These are phyloP conservation scores for Medakamo hakoo DNA, from an alignment of 139 green algal genomes.

Conservation along the genomic window DNA sequence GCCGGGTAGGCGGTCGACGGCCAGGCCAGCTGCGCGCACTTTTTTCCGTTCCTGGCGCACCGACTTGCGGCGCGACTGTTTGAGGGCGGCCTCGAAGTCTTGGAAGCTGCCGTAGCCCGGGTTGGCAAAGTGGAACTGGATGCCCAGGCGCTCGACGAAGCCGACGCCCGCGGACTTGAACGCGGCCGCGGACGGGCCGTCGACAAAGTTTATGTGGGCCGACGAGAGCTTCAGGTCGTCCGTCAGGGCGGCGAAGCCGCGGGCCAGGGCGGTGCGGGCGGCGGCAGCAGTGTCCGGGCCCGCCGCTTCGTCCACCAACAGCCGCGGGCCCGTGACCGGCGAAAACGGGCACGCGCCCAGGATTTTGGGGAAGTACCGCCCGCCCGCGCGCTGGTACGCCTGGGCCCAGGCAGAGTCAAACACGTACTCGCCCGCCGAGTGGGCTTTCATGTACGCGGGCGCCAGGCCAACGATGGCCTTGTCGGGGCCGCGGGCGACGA, in stretches of 20 bases:
- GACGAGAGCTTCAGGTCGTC: constrained; percentile 29
- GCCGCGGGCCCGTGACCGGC: constrained; percentile 45
- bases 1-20: neutral
- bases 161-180: constrained; percentile 39
- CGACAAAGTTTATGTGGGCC: constrained; percentile 66
- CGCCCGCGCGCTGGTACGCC: constrained; percentile 6
- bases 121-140: constrained; percentile 29
- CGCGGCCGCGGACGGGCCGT: constrained; percentile 31
- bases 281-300: constrained; percentile 1
- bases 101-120: constrained; percentile 51
- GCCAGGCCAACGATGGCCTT: neutral
- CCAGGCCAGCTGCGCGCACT: neutral
- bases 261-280: constrained; percentile 19
- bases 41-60: constrained; percentile 42
- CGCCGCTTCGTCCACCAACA: constrained; percentile 25
- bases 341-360: constrained; percentile 58
- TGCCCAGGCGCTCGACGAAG: constrained; percentile 30
- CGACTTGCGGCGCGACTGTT: constrained; percentile 60
- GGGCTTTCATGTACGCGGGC: neutral
- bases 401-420: constrained; percentile 39
- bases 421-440: constrained; percentile 40
- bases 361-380: constrained; percentile 71
- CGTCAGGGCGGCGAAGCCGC: constrained; percentile 2
- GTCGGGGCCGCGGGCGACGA: neutral
- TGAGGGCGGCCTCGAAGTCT: constrained; percentile 61